Conservation (phyloP, 2,329 filamentous ascomycete genomes). For the Phaeosphaeriaceae sp. region DNA sequence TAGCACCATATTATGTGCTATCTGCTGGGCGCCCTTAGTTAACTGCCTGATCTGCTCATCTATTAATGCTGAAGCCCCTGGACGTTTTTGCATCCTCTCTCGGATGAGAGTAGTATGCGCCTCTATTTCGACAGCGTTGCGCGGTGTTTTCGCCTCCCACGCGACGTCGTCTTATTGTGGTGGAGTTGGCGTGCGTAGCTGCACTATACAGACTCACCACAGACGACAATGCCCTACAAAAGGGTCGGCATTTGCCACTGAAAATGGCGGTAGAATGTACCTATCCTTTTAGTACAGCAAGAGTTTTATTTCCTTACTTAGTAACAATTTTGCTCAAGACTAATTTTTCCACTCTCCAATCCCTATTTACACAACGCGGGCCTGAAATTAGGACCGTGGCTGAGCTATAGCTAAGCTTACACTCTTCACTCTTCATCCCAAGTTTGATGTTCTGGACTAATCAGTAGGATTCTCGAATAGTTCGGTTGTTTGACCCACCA, state of each 20-base stretch:
- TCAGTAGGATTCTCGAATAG: too few species aligned
- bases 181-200: slow-evolving; percentile 2
- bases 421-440: too few species aligned
- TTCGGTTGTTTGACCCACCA: too few species aligned
- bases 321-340: background rate
- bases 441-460: too few species aligned
- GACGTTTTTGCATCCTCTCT: slow-evolving; percentile 6
- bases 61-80: slow-evolving; percentile 8
- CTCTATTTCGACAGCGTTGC: slow-evolving; percentile 9
- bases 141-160: slow-evolving; percentile 8
- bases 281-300: background rate
- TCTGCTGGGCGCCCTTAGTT: slow-evolving; percentile 12
- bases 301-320: background rate
- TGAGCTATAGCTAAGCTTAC: too few species aligned
- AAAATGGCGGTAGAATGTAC: slow-evolving; percentile 1
- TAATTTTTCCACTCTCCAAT: too few species aligned
- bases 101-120: slow-evolving; percentile 11
- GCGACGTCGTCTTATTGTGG: background rate
- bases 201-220: slow-evolving; percentile 19
- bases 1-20: slow-evolving; percentile 11
- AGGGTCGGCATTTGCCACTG: slow-evolving; percentile 12
- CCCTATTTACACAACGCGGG: too few species aligned
- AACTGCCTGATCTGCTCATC: slow-evolving; percentile 9
- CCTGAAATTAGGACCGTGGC: too few species aligned
- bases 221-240: slow-evolving; percentile 18